Percentiles rank a stretch among this genome's conserved stretches.
phyloP scores from a whole-genome alignment of 2,329 filamentous ascomycete genomes.

The Cercospora sp. region DNA sequence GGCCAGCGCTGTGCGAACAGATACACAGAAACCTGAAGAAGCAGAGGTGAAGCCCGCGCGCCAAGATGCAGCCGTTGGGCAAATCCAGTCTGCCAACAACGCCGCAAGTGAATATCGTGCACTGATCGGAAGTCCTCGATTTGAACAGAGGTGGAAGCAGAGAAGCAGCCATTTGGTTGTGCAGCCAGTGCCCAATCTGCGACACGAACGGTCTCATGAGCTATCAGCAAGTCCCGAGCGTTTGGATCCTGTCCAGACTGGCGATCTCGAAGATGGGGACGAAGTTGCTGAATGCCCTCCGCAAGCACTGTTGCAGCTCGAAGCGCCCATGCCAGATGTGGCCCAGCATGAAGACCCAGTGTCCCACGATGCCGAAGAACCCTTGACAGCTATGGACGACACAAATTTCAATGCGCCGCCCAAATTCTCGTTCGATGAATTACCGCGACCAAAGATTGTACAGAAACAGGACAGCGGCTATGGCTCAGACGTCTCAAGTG shows the following conservation, averaged over 20 bases:
- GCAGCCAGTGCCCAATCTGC: background rate
- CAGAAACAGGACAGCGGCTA: conserved; percentile 40
- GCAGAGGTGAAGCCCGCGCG: background rate
- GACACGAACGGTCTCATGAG: conserved; percentile 18
- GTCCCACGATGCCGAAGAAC: background rate
- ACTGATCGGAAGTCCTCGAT: conserved; percentile 21
- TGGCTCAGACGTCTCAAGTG: conserved; percentile 35
- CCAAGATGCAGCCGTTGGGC: background rate
- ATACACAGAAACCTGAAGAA: background rate
- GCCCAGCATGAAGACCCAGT: background rate
- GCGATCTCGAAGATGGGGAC: conserved; percentile 20
- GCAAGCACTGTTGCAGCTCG: conserved; percentile 32
- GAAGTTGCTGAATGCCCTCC: conserved; percentile 25
- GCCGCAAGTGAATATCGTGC: background rate
- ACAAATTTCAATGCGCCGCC: background rate
- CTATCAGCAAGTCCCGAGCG: conserved; percentile 30
- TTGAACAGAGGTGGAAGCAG: conserved; percentile 30
- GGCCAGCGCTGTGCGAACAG: background rate
- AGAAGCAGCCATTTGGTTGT: conserved; percentile 28
- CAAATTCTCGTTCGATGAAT: conserved; percentile 6
- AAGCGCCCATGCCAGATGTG: conserved; percentile 22
- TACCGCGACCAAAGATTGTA: conserved; percentile 12
- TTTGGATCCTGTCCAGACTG: conserved; percentile 34
- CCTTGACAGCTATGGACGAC: conserved; percentile 13
- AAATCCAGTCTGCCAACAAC: background rate